Percentiles rank a stretch among this genome's conserved stretches.
Conservation (phyloP, 768 basidiomycete species). For the Flagelloscypha sp. region DNA sequence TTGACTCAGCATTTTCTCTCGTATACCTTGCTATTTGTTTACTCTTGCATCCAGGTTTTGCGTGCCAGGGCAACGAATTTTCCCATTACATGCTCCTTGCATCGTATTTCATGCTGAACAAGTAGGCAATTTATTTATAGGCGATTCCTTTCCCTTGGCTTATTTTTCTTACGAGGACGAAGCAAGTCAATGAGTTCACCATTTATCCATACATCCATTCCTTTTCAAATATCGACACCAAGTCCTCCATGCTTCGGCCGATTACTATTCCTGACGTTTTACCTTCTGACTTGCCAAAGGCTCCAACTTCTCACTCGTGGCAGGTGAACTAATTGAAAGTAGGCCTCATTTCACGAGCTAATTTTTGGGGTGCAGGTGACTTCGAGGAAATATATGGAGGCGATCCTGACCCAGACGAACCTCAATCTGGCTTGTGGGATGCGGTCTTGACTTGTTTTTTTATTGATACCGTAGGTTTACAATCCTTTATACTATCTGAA, state of each 20-base stretch:
- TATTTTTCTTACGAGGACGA: slow-evolving; percentile 36
- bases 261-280: slow-evolving; percentile 78
- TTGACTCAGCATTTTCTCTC: slow-evolving; percentile 20
- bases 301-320: slow-evolving; percentile 75
- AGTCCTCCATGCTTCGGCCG: slow-evolving; percentile 52
- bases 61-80: slow-evolving; percentile 93
- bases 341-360: slow-evolving; percentile 3
- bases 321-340: slow-evolving; percentile 40
- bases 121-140: slow-evolving; percentile 33
- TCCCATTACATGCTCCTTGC: slow-evolving; percentile 91
- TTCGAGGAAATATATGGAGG: slow-evolving; percentile 88
- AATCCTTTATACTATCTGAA: background rate
- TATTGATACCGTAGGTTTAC: slow-evolving; percentile 72
- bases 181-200: slow-evolving; percentile 56
- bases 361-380: slow-evolving; percentile 48
- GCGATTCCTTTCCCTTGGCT: background rate
- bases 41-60: slow-evolving; percentile 49
- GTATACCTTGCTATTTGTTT: slow-evolving; percentile 1
- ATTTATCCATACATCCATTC: slow-evolving; percentile 90
- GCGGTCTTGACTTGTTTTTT: slow-evolving; percentile 94
- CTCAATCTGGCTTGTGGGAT: slow-evolving; percentile 77
- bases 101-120: slow-evolving; percentile 83
- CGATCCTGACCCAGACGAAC: slow-evolving; percentile 44
- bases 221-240: slow-evolving; percentile 71
- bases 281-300: slow-evolving; percentile 61